phyloP scores from a whole-genome alignment of 1,139 yeast genomes.

The Candida freyschussii region DNA sequence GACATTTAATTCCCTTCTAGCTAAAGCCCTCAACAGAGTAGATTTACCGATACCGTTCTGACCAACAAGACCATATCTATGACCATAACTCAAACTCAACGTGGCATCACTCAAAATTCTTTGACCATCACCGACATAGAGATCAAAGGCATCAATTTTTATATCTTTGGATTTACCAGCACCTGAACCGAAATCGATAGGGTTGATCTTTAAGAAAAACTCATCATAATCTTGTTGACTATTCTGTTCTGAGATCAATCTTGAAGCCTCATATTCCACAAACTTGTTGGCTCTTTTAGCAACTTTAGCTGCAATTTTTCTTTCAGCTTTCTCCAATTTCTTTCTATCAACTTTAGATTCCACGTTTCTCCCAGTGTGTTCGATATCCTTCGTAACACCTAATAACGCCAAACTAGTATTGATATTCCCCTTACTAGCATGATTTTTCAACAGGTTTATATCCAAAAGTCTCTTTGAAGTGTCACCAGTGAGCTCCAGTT shows the following conservation, averaged over 20 bases:
- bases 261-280: constrained; percentile 88
- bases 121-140: constrained; percentile 93
- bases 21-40: constrained; percentile 81
- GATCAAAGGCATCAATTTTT: constrained; percentile 85
- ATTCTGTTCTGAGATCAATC: constrained; percentile 57
- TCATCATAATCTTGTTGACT: constrained; percentile 79
- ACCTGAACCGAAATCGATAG: constrained; percentile 83
- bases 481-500: constrained; percentile 65
- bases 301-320: constrained; percentile 93
- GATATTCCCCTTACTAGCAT: constrained; percentile 58
- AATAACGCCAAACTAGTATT: constrained; percentile 67
- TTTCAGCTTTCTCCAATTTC: constrained; percentile 94
- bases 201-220: constrained; percentile 91
- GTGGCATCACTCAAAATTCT: constrained; percentile 88
- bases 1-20: constrained; percentile 87
- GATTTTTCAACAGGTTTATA: constrained; percentile 58
- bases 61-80: constrained; percentile 96
- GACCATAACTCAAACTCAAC: constrained; percentile 83
- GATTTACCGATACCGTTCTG: constrained; percentile 99
- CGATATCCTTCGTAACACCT: constrained; percentile 78
- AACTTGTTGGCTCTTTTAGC: constrained; percentile 89
- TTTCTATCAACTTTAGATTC: constrained; percentile 94
- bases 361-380: constrained; percentile 85
- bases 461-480: constrained; percentile 78
- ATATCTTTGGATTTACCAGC: constrained; percentile 96